A percentile compares a stretch with the other conserved stretches of the same genome.
Evolutionary conservation across 2,329 filamentous ascomycete species (phyloP).

Genomic region (Phialocephala subalpina): DNA sequence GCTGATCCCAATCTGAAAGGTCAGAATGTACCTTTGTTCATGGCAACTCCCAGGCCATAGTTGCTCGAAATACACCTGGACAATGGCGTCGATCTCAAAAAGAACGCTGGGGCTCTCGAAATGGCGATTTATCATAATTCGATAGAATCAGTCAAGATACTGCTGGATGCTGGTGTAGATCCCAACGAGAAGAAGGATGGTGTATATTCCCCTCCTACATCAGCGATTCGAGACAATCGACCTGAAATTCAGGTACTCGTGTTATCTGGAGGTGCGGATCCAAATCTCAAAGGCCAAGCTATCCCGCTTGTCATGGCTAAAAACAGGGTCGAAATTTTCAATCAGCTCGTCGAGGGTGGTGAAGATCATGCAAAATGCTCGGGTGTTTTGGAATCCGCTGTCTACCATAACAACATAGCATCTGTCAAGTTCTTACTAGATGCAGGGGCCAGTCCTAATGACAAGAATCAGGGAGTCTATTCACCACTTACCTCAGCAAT

Average conservation of each 20-base stretch:
- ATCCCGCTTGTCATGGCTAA: conserved; percentile 9
- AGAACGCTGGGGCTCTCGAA: conserved; percentile 9
- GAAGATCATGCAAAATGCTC: conserved; percentile 7
- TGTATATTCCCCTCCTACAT: conserved; percentile 3
- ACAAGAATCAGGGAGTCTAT: conserved; percentile 1
- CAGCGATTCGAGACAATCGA: conserved; percentile 14
- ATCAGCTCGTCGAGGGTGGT: conserved; percentile 15
- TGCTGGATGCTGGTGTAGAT: conserved; percentile 10
- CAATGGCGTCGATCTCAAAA: conserved; percentile 2
- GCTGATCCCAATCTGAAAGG: conserved; percentile 58
- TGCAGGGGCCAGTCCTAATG: conserved; percentile 9
- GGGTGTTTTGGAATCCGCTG: conserved; percentile 8
- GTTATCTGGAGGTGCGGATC: conserved; percentile 4
- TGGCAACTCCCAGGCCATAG: neutral
- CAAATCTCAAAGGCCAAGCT: conserved; percentile 14
- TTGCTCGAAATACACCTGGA: conserved; percentile 5
- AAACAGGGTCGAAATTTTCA: neutral
- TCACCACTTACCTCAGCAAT: conserved; percentile 11
- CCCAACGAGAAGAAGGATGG: neutral
- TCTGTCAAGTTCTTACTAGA: conserved; percentile 7
- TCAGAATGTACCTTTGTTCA: conserved; percentile 12
- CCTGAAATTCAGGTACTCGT: conserved; percentile 10
- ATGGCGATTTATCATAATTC: conserved; percentile 8
- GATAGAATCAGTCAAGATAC: conserved; percentile 11
- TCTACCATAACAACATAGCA: neutral